Evolutionary conservation across 2,329 filamentous ascomycete species (phyloP), one percentile per base, ranked within the genome.

Genomic region (Neonectria magnoliae): DNA sequence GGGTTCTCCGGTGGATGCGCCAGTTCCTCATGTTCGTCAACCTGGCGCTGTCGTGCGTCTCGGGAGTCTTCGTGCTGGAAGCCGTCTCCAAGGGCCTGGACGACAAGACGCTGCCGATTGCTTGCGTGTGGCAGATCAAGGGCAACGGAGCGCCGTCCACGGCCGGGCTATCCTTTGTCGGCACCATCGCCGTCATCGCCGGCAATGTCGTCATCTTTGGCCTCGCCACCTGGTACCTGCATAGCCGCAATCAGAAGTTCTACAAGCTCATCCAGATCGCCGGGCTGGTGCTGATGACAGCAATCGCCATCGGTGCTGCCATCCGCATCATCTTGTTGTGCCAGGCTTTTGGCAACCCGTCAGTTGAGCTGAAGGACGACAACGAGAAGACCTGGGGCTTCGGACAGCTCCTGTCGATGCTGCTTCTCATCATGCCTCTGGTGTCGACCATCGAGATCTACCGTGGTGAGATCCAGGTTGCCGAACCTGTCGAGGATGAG

Each of bases 21-120:
- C 88, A 91, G 73, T 78, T 86, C 22, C 83, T 91, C 69, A 91
- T 91, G 88, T 83, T 91, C 64, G 81, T 87, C 65, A 91, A 90
- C 76, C 78, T 91, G 65, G 82, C 81, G 1, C 82, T 91, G 14
- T 87, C 85, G 5, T 85, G 84, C 56, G 78, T 87, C 4, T 85
- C 82, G 36, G 87, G 88, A 8, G 76, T 88, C 16, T 88, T 87
- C 69, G 82, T 90, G 45, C 79, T 90, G 22, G 81, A 84, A 69
- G 82, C 81, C 18, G 86, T 90, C 10, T 77, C 82, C 56, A 83
- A 82, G 61, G 82, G 84, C 16, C 75, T 90, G 65, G 76, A 82
- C 65, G 67, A 84, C 74, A 79, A 80, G 5, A 85, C 86, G 0
- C 76, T 91, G 33, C 88, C 89, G 0, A 85, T 91, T 55, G 83